phyloP scores from a whole-genome alignment of 495 filamentous ascomycete genomes.

The Lasiosphaeria miniovina region DNA sequence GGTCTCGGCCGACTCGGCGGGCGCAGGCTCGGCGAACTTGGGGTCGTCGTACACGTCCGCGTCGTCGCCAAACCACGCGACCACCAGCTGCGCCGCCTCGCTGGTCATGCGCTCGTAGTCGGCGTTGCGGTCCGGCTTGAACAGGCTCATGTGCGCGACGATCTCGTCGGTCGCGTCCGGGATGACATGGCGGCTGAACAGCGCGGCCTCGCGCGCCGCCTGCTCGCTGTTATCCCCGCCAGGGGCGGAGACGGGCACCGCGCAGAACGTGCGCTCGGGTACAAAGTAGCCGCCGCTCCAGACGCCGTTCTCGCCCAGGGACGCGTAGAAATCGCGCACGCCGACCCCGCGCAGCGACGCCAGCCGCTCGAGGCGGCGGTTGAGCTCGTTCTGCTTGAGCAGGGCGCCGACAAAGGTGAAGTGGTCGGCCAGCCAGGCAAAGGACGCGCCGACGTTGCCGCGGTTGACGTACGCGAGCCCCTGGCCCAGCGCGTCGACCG shows the following conservation, averaged over 20 bases:
- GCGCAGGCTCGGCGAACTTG: slow-evolving; percentile 32
- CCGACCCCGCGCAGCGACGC: slow-evolving; percentile 40
- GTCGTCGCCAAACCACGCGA: slow-evolving; percentile 52
- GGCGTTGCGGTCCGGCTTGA: slow-evolving; percentile 69
- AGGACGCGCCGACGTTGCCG: slow-evolving; percentile 44
- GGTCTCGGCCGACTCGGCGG: slow-evolving; percentile 29
- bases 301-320: slow-evolving; percentile 48
- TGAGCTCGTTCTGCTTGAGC: slow-evolving; percentile 42
- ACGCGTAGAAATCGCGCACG: slow-evolving; percentile 31
- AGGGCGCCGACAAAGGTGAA: slow-evolving; percentile 47
- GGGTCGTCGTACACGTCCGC: slow-evolving; percentile 40
- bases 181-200: slow-evolving; percentile 65
- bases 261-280: slow-evolving; percentile 51
- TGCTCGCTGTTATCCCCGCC: slow-evolving; percentile 25
- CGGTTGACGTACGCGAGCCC: slow-evolving; percentile 49
- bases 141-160: slow-evolving; percentile 81
- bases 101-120: slow-evolving; percentile 69
- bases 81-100: slow-evolving; percentile 57
- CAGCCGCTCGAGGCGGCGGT: slow-evolving; percentile 38
- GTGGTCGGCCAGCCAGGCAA: slow-evolving; percentile 47
- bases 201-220: slow-evolving; percentile 23
- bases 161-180: slow-evolving; percentile 75
- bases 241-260: slow-evolving; percentile 28
- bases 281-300: slow-evolving; percentile 56
- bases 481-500: slow-evolving; percentile 46